Conservation (phyloP, 1,284 basidiomycete species). For the Earliella scabrosa region DNA sequence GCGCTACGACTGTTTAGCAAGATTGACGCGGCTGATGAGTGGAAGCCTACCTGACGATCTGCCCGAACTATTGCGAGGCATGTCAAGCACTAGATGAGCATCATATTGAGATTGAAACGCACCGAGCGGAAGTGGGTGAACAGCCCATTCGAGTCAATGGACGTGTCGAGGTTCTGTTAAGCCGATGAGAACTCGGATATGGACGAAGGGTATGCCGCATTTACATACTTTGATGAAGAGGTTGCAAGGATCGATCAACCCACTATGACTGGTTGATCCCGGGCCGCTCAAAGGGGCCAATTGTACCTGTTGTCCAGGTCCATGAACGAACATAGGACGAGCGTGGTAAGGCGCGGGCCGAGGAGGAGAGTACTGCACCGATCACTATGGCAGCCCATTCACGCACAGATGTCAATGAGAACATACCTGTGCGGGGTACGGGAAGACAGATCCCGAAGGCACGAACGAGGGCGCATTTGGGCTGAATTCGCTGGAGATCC, state of each 20-base stretch:
- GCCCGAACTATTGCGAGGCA: constrained; percentile 67
- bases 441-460: constrained; percentile 62
- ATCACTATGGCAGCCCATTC: constrained; percentile 6
- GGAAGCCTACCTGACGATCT: constrained; percentile 75
- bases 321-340: constrained; percentile 68
- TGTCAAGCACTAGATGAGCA: too few species aligned
- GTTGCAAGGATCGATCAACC: constrained; percentile 90
- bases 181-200: constrained; percentile 8
- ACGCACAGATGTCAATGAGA: background rate
- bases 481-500: constrained; percentile 65
- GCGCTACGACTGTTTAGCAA: constrained; percentile 55
- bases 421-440: constrained; percentile 54
- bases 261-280: constrained; percentile 79
- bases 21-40: background rate
- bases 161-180: constrained; percentile 79
- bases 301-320: constrained; percentile 89
- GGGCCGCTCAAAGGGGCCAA: constrained; percentile 74
- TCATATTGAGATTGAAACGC: constrained; percentile 30
- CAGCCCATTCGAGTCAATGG: constrained; percentile 83
- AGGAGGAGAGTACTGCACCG: constrained; percentile 65
- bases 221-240: constrained; percentile 80
- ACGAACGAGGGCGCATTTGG: constrained; percentile 75
- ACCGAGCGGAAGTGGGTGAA: constrained; percentile 83
- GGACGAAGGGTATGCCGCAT: background rate
- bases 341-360: constrained; percentile 44